Evolutionary conservation across 2,329 filamentous ascomycete genomes (phyloP).

Genomic region (Clathrospora elynae): DNA sequence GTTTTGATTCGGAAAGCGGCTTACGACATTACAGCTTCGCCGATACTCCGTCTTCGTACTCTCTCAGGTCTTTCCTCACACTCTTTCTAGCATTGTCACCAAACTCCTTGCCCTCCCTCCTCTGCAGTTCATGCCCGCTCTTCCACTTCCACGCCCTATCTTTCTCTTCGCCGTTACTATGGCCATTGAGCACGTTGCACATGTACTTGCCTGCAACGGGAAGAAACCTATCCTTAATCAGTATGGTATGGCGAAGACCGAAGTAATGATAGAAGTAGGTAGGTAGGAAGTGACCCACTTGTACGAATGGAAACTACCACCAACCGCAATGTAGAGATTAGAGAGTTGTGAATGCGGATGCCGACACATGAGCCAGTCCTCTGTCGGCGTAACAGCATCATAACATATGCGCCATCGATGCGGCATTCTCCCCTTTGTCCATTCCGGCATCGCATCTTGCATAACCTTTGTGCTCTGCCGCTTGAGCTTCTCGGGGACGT

Average conservation of each 20-base stretch:
- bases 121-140: constrained; percentile 20
- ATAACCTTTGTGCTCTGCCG: constrained; percentile 47
- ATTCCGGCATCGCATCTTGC: constrained; percentile 37
- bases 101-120: constrained; percentile 28
- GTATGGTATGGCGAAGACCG: too few relatives aligned
- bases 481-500: constrained; percentile 50
- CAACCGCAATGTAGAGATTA: constrained; percentile 65
- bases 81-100: constrained; percentile 16
- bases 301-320: constrained; percentile 67
- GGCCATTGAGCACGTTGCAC: constrained; percentile 48
- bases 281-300: constrained; percentile 46
- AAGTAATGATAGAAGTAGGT: background rate
- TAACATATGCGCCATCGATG: constrained; percentile 59
- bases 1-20: background rate
- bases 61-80: constrained; percentile 18
- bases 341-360: constrained; percentile 56
- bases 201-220: constrained; percentile 67
- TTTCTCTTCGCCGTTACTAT: constrained; percentile 46
- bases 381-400: constrained; percentile 66
- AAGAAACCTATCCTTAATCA: constrained; percentile 52
- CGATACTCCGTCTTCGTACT: constrained; percentile 14
- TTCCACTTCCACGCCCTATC: constrained; percentile 47
- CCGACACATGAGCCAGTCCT: constrained; percentile 64
- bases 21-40: constrained; percentile 8
- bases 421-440: constrained; percentile 40